Conservation (phyloP, 257 asterid genomes). For the Agastache rugosa region DNA sequence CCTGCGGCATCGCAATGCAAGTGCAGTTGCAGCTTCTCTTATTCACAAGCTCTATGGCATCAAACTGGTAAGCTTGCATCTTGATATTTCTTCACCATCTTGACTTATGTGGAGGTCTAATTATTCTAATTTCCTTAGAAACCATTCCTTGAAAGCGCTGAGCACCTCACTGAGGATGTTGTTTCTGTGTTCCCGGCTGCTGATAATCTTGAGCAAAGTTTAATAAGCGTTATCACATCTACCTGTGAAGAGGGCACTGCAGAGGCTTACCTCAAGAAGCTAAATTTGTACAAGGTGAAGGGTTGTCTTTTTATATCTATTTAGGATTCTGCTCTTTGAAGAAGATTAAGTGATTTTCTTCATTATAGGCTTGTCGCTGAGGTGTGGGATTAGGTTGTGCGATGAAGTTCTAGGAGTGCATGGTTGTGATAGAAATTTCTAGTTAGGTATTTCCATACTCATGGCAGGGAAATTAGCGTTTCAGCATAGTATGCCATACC, state of each 20-base stretch:
- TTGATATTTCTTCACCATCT: constrained; percentile 29
- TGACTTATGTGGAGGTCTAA: constrained; percentile 38
- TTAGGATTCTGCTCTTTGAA: constrained; percentile 5
- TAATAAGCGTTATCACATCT: constrained; percentile 65
- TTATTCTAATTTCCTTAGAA: constrained; percentile 57
- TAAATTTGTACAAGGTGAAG: constrained; percentile 77
- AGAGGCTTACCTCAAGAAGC: constrained; percentile 71
- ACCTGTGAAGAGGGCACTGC: constrained; percentile 82
- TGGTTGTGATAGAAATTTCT: not conserved
- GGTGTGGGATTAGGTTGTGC: not conserved
- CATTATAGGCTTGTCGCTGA: not conserved
- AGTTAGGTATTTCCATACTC: not conserved
- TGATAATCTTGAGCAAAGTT: constrained; percentile 79
- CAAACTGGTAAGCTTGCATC: constrained; percentile 69
- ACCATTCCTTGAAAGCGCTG: constrained; percentile 85
- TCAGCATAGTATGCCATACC: not conserved
- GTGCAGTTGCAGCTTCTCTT: constrained; percentile 87
- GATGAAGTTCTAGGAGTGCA: not conserved
- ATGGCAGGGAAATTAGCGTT: not conserved
- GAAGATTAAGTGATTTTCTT: constrained; percentile 20
- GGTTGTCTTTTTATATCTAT: constrained; percentile 20
- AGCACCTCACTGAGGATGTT: constrained; percentile 94
- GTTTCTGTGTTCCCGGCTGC: constrained; percentile 96
- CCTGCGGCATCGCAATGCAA: constrained; percentile 73
- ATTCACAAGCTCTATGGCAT: constrained; percentile 89